These are phyloP conservation scores for Penicillium soppii DNA, from an alignment of 495 filamentous ascomycete species.

Conservation along the genomic window DNA sequence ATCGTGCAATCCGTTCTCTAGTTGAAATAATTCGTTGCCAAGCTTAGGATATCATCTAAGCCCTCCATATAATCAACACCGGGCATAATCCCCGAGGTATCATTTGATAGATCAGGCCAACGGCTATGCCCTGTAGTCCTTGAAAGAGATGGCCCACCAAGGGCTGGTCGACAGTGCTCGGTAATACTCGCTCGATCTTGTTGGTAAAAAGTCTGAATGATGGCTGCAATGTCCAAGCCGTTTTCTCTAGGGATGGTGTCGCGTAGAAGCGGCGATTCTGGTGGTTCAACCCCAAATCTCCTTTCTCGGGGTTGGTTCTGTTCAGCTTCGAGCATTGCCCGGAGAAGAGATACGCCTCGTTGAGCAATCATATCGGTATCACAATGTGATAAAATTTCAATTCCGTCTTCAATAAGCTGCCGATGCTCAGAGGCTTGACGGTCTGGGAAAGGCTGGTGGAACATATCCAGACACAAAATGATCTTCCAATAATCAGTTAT, in stretches of 20 bases:
- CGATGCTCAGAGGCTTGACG: conserved; percentile 33
- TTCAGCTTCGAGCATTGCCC: conserved; percentile 23
- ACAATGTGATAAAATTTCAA: conserved; percentile 25
- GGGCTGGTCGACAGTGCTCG: too few relatives aligned
- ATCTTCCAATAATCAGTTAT: conserved; percentile 18
- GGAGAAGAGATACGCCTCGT: conserved; percentile 27
- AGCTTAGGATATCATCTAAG: conserved; percentile 25
- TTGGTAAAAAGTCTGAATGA: conserved; percentile 20
- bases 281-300: neutral
- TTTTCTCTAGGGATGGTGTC: neutral
- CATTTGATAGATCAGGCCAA: conserved; percentile 9
- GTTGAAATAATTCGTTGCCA: conserved; percentile 24
- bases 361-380: conserved; percentile 35
- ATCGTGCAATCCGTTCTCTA: too few relatives aligned
- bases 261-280: neutral
- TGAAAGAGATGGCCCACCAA: too few relatives aligned
- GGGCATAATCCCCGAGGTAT: neutral
- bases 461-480: conserved; percentile 41
- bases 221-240: conserved; percentile 10
- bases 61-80: conserved; percentile 14
- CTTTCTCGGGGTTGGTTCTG: neutral
- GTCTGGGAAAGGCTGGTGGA: conserved; percentile 32
- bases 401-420: conserved; percentile 30
- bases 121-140: neutral
- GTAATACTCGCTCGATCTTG: conserved; percentile 12